Evolutionary conservation across 495 filamentous ascomycete species (phyloP).

Genomic region (Halenospora varia): DNA sequence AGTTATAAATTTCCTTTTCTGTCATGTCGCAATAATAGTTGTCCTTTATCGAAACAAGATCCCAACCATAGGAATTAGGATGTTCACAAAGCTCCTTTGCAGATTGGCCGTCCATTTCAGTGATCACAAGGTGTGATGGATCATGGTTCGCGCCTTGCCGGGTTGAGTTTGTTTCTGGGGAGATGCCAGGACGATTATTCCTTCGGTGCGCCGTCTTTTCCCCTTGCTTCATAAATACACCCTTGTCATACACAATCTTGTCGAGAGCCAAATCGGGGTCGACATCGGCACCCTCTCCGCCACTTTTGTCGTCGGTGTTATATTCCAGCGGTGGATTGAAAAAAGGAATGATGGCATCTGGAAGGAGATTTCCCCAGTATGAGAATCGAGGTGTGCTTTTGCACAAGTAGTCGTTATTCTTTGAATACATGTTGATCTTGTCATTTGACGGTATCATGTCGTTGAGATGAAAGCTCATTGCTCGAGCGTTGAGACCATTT

Average conservation of each 20-base stretch:
- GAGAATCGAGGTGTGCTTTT: constrained; percentile 10
- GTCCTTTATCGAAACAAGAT: constrained; percentile 2
- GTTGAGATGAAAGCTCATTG: neutral
- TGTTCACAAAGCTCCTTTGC: constrained; percentile 10
- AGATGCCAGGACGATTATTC: neutral
- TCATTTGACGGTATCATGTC: neutral
- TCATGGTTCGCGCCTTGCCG: neutral
- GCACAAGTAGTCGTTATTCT: constrained; percentile 4
- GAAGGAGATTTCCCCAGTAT: constrained; percentile 4
- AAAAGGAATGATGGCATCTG: constrained; percentile 7
- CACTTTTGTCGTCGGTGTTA: neutral
- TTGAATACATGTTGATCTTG: neutral
- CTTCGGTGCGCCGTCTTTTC: neutral
- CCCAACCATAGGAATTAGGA: constrained; percentile 11
- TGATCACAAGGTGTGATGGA: neutral
- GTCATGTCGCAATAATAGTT: neutral
- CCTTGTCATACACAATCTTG: neutral
- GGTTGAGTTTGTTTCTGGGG: too few species aligned
- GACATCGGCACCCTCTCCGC: constrained; percentile 1
- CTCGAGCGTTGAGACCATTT: constrained; percentile 5
- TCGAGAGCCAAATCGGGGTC: neutral
- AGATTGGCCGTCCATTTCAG: neutral
- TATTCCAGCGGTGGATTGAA: constrained; percentile 9
- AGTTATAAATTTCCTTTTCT: neutral
- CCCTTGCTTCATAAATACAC: neutral